Percentiles rank a stretch among this genome's conserved stretches.
phyloP scores from a whole-genome alignment of 345 rosid species.

The Raphanus raphanistrum region DNA sequence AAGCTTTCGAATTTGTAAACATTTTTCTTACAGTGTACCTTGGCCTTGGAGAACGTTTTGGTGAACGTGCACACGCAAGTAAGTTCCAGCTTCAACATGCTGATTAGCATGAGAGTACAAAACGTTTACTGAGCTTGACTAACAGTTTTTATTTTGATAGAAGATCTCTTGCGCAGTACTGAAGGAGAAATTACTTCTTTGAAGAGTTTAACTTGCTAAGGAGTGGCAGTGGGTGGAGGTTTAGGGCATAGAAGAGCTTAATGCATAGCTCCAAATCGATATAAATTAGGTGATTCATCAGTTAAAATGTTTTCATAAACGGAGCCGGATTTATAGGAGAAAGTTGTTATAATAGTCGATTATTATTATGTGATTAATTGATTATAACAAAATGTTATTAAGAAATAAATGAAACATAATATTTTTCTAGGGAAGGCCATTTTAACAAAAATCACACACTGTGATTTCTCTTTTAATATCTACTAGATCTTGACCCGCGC shows the following conservation, averaged over 20 bases:
- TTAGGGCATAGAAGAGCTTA: slow-evolving; percentile 91
- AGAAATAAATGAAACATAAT: too few species aligned
- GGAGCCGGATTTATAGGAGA: too few species aligned
- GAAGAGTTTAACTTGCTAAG: slow-evolving; percentile 61
- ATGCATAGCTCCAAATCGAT: slow-evolving; percentile 91
- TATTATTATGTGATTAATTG: too few species aligned
- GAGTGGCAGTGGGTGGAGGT: slow-evolving; percentile 81
- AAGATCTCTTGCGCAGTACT: slow-evolving; percentile 60
- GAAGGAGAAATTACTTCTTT: slow-evolving; percentile 67
- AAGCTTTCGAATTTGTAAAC: too few species aligned
- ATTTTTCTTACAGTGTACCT: slow-evolving; percentile 42
- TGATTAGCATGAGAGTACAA: slow-evolving; percentile 58
- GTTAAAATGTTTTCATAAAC: too few species aligned
- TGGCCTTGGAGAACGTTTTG: slow-evolving; percentile 96
- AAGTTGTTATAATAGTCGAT: too few species aligned
- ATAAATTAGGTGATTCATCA: background rate
- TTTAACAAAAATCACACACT: too few species aligned
- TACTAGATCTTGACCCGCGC: too few species aligned
- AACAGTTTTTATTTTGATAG: slow-evolving; percentile 80
- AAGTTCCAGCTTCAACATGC: slow-evolving; percentile 77
- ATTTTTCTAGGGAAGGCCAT: too few species aligned
- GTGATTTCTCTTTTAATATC: too few species aligned
- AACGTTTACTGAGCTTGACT: slow-evolving; percentile 93
- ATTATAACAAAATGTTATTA: too few species aligned
- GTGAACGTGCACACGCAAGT: slow-evolving; percentile 84